Evolutionary conservation across 148 eudicot genomes (phyloP), one percentile per base, ranked within the genome.

Genomic region (Agrostemma githago): DNA sequence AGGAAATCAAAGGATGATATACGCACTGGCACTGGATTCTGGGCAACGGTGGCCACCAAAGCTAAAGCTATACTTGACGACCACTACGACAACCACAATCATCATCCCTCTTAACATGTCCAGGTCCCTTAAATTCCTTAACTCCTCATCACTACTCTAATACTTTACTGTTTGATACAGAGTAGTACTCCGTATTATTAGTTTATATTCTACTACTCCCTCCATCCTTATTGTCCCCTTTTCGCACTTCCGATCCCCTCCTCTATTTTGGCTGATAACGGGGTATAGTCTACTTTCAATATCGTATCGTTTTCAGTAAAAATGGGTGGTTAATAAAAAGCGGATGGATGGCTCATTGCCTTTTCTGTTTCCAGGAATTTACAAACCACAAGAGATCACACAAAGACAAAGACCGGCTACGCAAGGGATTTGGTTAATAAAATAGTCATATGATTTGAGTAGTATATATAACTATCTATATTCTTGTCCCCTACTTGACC

Each of bases 351-450:
- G 26, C 9, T 62, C 19, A 8, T 44, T 46, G n/a, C 8, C 5
- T 46, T 5, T 38, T 26, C 66, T 19, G 54, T 76, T 76, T 85
- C 66, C 84, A 87, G 90, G 77, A 75, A 77, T 66, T 62, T 71
- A 74, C 44, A 65, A 78, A 71, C 73, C 81, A 46, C 66, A 76
- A 63, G 62, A 87, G 82, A 82, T 73, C 82, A 17, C 90, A 89
- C 34, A 26, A 26, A 26, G 94, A 89, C 17, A 78, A 79, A 81
- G 86, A 88, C 64, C 73, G 68, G 10, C 70, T 92, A 66, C 90
- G 85, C 51, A 92, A 89, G 79, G 89, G 95, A 46, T 79, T 92
- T 71, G 92, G 82, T 80, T n/a, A n/a, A n/a, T n/a, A n/a, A n/a
- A n/a, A n/a, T n/a, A n/a, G n/a, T n/a, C n/a, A n/a, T n/a, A n/a